Evolutionary conservation across 2,329 filamentous ascomycete genomes (phyloP), one percentile per base, ranked within the genome.

Genomic region (Colletotrichum camelliae): DNA sequence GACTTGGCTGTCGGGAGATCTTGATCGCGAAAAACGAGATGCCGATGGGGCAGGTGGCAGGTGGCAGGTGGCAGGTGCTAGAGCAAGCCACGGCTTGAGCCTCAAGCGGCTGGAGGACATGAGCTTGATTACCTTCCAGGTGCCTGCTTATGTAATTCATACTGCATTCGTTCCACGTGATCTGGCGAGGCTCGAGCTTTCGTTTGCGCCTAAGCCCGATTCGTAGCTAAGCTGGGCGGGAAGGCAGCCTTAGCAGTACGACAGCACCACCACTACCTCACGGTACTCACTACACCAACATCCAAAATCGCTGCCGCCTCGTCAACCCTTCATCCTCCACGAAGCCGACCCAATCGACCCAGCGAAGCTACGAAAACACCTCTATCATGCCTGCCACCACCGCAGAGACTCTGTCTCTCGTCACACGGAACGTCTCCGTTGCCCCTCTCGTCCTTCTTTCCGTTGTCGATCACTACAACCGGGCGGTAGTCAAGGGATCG

Each of bases 371-470:
- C 39, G 69, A 37, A 64, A 73, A 33, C 24, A 71, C 69, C 69
- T 69, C 69, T 78, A 92, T 83, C 85, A 98, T 98, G 96, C 96
- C 96, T 87, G 93, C 96, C 86, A 98, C 96, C 79, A 98, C 96
- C 84, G 95, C 96, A 86, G 96, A 98, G 89, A 97, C 96, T 80
- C 93, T 98, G 85, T 97, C 95, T 80, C 94, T 98, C 84, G 96
- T 98, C 85, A 96, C 93, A 82, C 93, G 95, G 86, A 98, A 94
- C 87, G 97, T 99, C 86, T 98, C 96, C 80, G 96, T 99, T 86
- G 97, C 97, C 82, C 97, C 97, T 81, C 93, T 99, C 84, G 97
- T 99, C 82, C 95, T 99, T 80, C 95, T 99, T 83, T 98, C 96
- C 79, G 96, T 94, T 81, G 97, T 98, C 91, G 97, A 99, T 89